phyloP scores from a whole-genome alignment of 768 basidiomycete genomes.

The Mycena capillaripes region DNA sequence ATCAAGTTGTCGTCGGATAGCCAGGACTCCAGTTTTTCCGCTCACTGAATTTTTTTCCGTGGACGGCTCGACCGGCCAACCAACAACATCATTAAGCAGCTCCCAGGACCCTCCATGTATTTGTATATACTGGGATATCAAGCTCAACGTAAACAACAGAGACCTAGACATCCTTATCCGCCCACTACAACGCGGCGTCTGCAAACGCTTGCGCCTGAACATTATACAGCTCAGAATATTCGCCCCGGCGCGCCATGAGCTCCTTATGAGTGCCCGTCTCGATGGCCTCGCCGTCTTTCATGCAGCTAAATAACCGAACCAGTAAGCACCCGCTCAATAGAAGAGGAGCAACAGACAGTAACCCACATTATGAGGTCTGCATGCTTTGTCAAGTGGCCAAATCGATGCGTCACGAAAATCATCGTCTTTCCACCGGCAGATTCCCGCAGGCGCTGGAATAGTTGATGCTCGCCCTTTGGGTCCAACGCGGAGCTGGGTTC shows the following conservation, averaged over 20 bases:
- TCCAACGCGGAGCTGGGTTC: slow-evolving; percentile 21
- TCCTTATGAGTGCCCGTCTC: neutral
- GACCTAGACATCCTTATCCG: too few species aligned
- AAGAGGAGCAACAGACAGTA: too few species aligned
- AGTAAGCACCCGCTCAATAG: too few species aligned
- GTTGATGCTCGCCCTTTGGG: slow-evolving; percentile 26
- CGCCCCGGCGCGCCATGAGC: neutral
- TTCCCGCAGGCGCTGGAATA: slow-evolving; percentile 16
- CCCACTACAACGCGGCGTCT: too few species aligned
- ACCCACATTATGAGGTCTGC: slow-evolving; percentile 26
- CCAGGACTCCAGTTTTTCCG: slow-evolving; percentile 15
- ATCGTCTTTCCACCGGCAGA: slow-evolving; percentile 23
- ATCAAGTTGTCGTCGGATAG: neutral
- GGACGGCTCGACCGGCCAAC: too few species aligned
- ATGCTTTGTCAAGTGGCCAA: slow-evolving; percentile 31
- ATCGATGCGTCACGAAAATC: slow-evolving; percentile 29
- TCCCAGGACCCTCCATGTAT: too few species aligned
- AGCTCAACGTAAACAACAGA: too few species aligned
- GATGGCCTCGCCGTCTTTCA: neutral
- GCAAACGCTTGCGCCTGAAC: neutral
- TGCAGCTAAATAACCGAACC: neutral
- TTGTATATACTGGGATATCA: too few species aligned
- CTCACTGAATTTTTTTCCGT: slow-evolving; percentile 7
- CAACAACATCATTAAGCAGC: too few species aligned
- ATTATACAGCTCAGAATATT: neutral